Evolutionary conservation across 306 rosid species (phyloP), one percentile per base, ranked within the genome.

Genomic region (Gleditsia sinensis): DNA sequence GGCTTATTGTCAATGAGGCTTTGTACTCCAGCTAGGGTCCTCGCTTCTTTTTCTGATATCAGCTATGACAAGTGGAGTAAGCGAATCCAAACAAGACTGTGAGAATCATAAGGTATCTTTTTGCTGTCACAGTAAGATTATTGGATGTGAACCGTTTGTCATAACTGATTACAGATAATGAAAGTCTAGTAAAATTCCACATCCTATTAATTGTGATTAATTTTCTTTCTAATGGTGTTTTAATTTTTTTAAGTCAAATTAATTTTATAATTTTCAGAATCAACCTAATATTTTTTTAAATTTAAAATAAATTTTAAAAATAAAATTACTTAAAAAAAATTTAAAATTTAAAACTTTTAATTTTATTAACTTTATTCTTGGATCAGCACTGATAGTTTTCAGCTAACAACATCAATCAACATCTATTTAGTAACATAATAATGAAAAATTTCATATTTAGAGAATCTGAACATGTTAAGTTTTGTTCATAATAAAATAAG

Each of bases 131-230:
- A n/a, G n/a, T 40, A 69, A 27, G 10, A 27, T 25, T 25, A 55
- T 14, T 14, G 69, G 57, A 63, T 36, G 69, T 46, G 60, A 69
- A 37, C 14, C 33, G 6, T 61, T 21, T 55, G 53, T 34, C 16
- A 24, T 43, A 37, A 63, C 64, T 39, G 43, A 36, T 24, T 37
- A 67, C 28, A 14, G 8, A 27, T 14, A 13, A 7, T 56, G 36
- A 56, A 2, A 3, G 9, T 73, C 74, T 42, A 7, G 50, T 53
- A 74, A 40, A 17, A 43, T 58, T 74, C 57, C 14, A 14, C 42
- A 66, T 76, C 46, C 21, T 56, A 37, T 36, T 79, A 71, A 58
- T 20, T 50, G 63, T 76, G 68, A 59, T 59, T 3, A 27, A 76
- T 70, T 32, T 74, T 61, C 50, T 39, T 66, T 45, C 21, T 17